phyloP scores from a whole-genome alignment of 108 stramenopile species.

The Skeletonema costatum region DNA sequence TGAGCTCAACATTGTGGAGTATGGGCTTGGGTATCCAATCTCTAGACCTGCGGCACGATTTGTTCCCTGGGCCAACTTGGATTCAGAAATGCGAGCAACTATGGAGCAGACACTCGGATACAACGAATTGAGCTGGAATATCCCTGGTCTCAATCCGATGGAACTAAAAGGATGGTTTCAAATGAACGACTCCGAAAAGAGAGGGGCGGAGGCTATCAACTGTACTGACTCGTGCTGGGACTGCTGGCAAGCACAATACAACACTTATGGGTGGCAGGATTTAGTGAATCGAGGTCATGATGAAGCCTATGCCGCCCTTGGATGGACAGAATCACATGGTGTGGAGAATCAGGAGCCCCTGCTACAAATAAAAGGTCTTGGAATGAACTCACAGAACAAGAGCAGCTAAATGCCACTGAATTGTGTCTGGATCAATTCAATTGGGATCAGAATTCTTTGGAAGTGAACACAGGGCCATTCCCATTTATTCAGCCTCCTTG shows the following conservation, averaged over 20 bases:
- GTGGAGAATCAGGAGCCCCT: not conserved
- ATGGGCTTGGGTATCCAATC: constrained; percentile 16
- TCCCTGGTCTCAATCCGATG: constrained; percentile 16
- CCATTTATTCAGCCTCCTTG: constrained; percentile 14
- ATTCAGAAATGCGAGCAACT: constrained; percentile 1
- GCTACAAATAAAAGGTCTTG: constrained; percentile 4
- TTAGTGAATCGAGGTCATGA: constrained; percentile 12
- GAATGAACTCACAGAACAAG: constrained; percentile 2
- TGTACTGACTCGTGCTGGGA: constrained; percentile 44
- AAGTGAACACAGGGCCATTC: not conserved
- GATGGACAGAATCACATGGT: not conserved
- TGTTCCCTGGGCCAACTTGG: constrained; percentile 25
- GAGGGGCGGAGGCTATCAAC: constrained; percentile 14
- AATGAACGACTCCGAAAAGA: constrained; percentile 8
- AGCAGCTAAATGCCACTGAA: constrained; percentile 7
- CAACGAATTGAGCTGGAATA: constrained; percentile 37
- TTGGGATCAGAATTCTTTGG: constrained; percentile 15
- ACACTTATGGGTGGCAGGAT: not conserved
- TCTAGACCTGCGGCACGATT: constrained; percentile 27
- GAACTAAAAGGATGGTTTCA: constrained; percentile 25
- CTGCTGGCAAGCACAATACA: constrained; percentile 28
- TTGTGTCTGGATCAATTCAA: constrained; percentile 19
- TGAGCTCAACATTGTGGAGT: constrained; percentile 12
- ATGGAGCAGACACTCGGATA: constrained; percentile 21
- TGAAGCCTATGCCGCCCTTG: not conserved